Base-by-base conservation (phyloP, 1,284 basidiomycete genomes). In the Melampsora americana region DNA sequence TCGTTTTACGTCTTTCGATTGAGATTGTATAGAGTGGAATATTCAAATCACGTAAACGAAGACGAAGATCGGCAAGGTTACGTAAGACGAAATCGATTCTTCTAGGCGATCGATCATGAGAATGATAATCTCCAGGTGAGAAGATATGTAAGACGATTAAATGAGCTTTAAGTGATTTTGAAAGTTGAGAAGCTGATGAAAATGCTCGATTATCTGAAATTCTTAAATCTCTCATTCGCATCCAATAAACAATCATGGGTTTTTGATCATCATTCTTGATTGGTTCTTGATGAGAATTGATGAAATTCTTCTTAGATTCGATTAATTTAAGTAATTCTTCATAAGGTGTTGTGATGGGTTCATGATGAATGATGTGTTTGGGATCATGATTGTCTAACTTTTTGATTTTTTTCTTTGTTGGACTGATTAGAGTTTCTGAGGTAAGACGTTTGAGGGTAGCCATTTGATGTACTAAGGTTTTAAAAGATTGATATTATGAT, bases 161-260 rank as follows among this genome's bases (percentile, higher is more conserved):
- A 0, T 91, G 91, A n/a, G 92, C 80, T 5, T 84, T 83, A 0
- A 90, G 92, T 0, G 93, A 93, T 32, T 80, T 78, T 30, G 66
- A 62, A 5, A 48, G 4, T 16, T 68, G 66, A 65, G 71, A 69
- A 1, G 72, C 69, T 23, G 85, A 83, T 1, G 88, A 87, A 0
- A 95, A 85, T 0, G 92, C 93, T 70, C 89, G 87, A 80, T 95
- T 95, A 83, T 96, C 94, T 23, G 84, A 84, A 66, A 93, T 90
- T 79, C 93, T 85, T 69, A 95, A 84, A 82, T 96, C 94, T 73
- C 90, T 87, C 91, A 95, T 92, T 62, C 92, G 86, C 93, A 95
- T 95, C 93, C 93, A 95, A 81, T 91, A 94, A 0, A 93, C 87
- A 0, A 94, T 86, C 5, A 87, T 87, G 4, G 87, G 85, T 0